Conservation (phyloP, 345 rosid genomes). For the Lepidium sativum region DNA sequence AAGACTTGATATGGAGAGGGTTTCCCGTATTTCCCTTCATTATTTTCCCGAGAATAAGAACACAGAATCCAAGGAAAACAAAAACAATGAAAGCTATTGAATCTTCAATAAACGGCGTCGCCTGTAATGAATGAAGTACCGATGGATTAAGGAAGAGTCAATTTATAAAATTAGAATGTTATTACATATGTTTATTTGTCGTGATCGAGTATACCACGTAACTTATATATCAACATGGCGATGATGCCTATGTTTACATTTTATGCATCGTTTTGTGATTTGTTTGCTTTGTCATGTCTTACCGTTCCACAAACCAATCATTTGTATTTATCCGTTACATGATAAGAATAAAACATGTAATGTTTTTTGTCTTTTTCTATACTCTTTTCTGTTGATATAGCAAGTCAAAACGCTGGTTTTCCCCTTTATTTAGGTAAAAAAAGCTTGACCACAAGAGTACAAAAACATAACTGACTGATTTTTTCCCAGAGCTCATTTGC, state of each 20-base stretch:
- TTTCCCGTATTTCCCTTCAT: conserved; percentile 43
- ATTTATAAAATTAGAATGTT: neutral
- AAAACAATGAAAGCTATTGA: neutral
- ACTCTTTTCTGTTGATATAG: neutral
- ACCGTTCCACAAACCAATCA: neutral
- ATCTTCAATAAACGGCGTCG: neutral
- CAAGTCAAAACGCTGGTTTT: neutral
- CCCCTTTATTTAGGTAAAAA: neutral
- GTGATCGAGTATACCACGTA: conserved; percentile 18
- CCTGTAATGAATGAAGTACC: neutral
- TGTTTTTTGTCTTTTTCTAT: neutral
- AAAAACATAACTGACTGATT: neutral
- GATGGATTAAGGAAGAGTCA: neutral
- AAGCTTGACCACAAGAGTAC: neutral
- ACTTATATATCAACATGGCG: neutral
- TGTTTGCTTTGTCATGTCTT: neutral
- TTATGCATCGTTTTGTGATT: neutral
- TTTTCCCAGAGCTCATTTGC: neutral
- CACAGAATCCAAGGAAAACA: neutral
- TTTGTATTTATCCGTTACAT: neutral
- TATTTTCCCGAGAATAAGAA: conserved; percentile 5
- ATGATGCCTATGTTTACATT: neutral
- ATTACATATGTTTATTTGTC: neutral
- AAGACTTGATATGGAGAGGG: conserved; percentile 67
- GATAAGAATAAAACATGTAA: neutral